Conservation (phyloP, 805 yeast species). For the Lachancea kluyveri region DNA sequence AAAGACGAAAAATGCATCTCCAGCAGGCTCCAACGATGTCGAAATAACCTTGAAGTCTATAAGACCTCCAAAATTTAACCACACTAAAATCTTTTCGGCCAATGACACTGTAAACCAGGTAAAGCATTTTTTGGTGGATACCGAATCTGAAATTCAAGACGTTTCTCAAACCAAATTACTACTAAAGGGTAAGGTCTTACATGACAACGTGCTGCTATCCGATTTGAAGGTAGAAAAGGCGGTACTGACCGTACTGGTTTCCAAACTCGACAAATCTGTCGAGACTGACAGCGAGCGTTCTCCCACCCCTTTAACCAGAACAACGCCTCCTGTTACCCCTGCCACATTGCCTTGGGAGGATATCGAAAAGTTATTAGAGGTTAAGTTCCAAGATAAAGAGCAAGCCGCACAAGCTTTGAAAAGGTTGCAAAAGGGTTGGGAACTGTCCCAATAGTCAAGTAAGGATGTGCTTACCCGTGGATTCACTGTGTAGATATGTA, state of each 20-base stretch:
- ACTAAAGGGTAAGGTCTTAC: constrained; percentile 56
- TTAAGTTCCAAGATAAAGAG: constrained; percentile 28
- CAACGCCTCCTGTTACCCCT: constrained; percentile 1
- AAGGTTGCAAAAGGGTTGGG: constrained; percentile 38
- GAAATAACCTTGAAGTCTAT: constrained; percentile 53
- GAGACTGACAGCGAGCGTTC: constrained; percentile 3
- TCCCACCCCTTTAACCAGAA: constrained; percentile 4
- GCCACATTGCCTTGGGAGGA: constrained; percentile 39
- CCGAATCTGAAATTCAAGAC: constrained; percentile 28
- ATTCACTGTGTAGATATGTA: too few species aligned
- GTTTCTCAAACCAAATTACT: constrained; percentile 44
- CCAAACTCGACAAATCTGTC: constrained; percentile 14
- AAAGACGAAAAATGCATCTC: constrained; percentile 9
- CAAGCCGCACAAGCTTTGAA: constrained; percentile 26
- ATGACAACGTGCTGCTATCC: constrained; percentile 40
- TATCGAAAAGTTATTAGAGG: constrained; percentile 32
- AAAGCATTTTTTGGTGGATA: constrained; percentile 24
- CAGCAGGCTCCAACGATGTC: constrained; percentile 4
- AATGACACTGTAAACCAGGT: constrained; percentile 31
- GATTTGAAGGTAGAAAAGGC: constrained; percentile 28
- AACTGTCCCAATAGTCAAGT: constrained; percentile 29
- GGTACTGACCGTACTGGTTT: constrained; percentile 40
- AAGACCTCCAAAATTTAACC: constrained; percentile 62
- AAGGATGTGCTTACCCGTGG: too few species aligned
- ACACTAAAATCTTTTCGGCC: constrained; percentile 20